Evolutionary conservation across 148 eudicot species (phyloP).

Genomic region (Pouteria glomerata): DNA sequence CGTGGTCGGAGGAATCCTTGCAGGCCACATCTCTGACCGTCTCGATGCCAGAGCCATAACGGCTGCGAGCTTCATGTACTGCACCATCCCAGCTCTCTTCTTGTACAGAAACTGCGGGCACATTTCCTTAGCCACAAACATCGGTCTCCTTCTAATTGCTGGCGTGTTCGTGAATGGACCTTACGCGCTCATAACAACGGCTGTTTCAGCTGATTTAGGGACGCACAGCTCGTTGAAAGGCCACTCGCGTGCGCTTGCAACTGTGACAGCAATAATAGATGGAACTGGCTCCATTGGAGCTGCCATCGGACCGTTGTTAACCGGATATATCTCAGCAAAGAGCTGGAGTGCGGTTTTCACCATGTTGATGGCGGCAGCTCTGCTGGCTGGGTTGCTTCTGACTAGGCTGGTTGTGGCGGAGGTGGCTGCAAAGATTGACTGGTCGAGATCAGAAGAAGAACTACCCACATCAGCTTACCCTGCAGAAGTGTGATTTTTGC

Average conservation of each 20-base stretch:
- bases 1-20: slow-evolving; percentile 81
- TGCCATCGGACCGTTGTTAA: slow-evolving; percentile 83
- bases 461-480: too few species aligned
- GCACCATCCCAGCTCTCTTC: slow-evolving; percentile 75
- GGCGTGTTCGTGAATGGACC: slow-evolving; percentile 95
- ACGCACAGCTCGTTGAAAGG: slow-evolving; percentile 80
- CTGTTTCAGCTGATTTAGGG: slow-evolving; percentile 91
- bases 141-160: slow-evolving; percentile 55
- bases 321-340: slow-evolving; percentile 65
- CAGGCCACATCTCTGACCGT: slow-evolving; percentile 73
- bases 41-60: slow-evolving; percentile 87
- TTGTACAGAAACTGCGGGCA: slow-evolving; percentile 74
- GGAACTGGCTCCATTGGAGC: slow-evolving; percentile 98
- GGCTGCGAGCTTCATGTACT: slow-evolving; percentile 84
- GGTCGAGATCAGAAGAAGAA: slow-evolving; percentile 26
- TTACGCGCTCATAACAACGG: slow-evolving; percentile 89
- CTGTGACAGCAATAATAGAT: slow-evolving; percentile 91
- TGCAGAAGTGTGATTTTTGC: slow-evolving; percentile 43
- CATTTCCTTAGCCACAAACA: slow-evolving; percentile 47
- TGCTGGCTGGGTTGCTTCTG: slow-evolving; percentile 78
- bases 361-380: slow-evolving; percentile 83
- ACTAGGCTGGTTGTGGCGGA: slow-evolving; percentile 73
- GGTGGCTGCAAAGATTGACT: slow-evolving; percentile 53
- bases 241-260: slow-evolving; percentile 75
- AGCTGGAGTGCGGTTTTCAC: slow-evolving; percentile 87